Percentiles rank a stretch among this genome's conserved stretches.
Evolutionary conservation across 108 stramenopile species (phyloP).

Genomic region (Fragilariopsis cylindrus): DNA sequence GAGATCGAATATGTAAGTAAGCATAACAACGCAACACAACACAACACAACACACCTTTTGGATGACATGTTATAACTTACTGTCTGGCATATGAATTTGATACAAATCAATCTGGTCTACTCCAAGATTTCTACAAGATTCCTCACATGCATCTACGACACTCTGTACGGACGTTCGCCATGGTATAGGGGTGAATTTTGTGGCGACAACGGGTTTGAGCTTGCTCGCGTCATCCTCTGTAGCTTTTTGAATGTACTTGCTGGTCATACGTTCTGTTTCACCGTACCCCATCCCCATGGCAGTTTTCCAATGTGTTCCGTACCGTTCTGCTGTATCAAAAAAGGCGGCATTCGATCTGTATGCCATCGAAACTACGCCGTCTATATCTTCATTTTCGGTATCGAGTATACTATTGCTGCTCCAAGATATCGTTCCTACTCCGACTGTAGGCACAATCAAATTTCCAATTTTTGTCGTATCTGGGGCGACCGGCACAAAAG

Average conservation of each 20-base stretch:
- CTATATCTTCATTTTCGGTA: conserved; percentile 46
- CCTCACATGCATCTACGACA: conserved; percentile 64
- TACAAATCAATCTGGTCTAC: conserved; percentile 70
- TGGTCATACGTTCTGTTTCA: conserved; percentile 51
- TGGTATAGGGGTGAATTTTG: conserved; percentile 70
- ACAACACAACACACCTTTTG: too few species aligned
- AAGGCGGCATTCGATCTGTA: conserved; percentile 44
- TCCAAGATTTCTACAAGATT: conserved; percentile 58
- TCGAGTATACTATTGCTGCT: conserved; percentile 31
- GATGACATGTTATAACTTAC: not conserved
- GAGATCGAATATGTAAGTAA: too few species aligned
- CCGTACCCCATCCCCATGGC: conserved; percentile 58
- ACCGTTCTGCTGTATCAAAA: conserved; percentile 72
- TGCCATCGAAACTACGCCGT: conserved; percentile 37
- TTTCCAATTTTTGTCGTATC: conserved; percentile 53
- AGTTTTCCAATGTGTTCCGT: conserved; percentile 59
- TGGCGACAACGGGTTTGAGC: conserved; percentile 46
- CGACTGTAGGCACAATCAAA: conserved; percentile 51
- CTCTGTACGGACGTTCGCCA: conserved; percentile 56
- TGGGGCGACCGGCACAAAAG: not conserved
- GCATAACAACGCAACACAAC: too few species aligned
- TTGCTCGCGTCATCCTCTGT: conserved; percentile 8
- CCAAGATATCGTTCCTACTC: conserved; percentile 66
- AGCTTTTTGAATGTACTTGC: conserved; percentile 27
- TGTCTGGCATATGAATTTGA: conserved; percentile 77